Conservation (phyloP, 208 protist genomes). For the Wallacemonas sp. region DNA sequence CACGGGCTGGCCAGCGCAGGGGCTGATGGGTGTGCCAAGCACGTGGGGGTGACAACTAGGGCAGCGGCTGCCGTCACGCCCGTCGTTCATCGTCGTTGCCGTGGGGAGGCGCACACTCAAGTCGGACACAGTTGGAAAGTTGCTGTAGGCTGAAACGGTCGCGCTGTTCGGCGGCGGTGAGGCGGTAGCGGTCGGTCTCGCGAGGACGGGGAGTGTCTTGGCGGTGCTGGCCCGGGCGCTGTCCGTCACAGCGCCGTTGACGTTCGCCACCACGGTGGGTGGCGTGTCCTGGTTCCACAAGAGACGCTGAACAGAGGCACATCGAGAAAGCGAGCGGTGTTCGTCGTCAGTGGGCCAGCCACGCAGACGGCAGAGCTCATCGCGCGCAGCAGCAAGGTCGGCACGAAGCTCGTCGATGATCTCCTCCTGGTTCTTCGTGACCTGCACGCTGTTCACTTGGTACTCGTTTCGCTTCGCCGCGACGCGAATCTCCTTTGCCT, state of each 20-base stretch:
- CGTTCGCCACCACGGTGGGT: too few species aligned
- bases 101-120: neutral
- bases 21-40: neutral
- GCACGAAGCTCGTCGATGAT: conserved; percentile 76
- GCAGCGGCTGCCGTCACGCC: too few species aligned
- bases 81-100: too few species aligned
- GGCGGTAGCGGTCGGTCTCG: too few species aligned
- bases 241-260: too few species aligned
- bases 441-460: conserved; percentile 39
- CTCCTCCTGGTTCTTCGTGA: conserved; percentile 63
- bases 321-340: neutral
- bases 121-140: neutral
- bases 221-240: too few species aligned
- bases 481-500: conserved; percentile 77
- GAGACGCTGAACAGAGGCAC: neutral
- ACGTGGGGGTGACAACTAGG: too few species aligned
- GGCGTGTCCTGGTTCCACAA: too few species aligned
- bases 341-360: neutral
- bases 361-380: conserved; percentile 28
- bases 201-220: too few species aligned
- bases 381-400: conserved; percentile 40
- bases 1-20: neutral
- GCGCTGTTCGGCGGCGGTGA: too few species aligned
- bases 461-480: conserved; percentile 68
- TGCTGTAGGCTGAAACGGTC: too few species aligned